Conservation (phyloP, 1,284 basidiomycete species). For the Rugosomyces carneus region DNA sequence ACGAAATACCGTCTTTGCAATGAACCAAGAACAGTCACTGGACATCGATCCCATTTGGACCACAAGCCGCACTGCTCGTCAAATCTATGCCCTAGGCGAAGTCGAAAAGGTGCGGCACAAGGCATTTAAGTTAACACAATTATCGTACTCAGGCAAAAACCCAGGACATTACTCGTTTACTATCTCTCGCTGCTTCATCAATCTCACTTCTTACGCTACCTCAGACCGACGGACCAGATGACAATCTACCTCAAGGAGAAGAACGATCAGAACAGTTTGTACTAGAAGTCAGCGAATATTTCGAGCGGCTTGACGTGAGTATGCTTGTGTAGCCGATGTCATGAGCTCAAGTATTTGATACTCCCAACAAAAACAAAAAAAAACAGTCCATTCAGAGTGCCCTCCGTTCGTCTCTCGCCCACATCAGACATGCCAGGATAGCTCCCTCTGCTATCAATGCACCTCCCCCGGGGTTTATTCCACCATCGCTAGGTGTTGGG, state of each 20-base stretch:
- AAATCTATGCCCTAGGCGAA: slow-evolving; percentile 74
- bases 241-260: slow-evolving; percentile 66
- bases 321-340: too few relatives aligned
- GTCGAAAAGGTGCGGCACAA: slow-evolving; percentile 64
- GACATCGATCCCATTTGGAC: slow-evolving; percentile 72
- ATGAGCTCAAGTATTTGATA: too few relatives aligned
- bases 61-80: slow-evolving; percentile 72
- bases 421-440: slow-evolving; percentile 76
- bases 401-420: slow-evolving; percentile 71
- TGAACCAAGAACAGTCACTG: slow-evolving; percentile 22
- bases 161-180: slow-evolving; percentile 69
- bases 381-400: slow-evolving; percentile 62
- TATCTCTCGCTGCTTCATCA: slow-evolving; percentile 68
- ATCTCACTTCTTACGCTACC: slow-evolving; percentile 72
- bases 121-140: background rate
- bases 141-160: slow-evolving; percentile 2
- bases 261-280: slow-evolving; percentile 81
- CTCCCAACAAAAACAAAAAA: too few relatives aligned
- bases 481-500: slow-evolving; percentile 71
- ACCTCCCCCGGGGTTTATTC: slow-evolving; percentile 63
- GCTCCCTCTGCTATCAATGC: slow-evolving; percentile 77
- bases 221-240: slow-evolving; percentile 63
- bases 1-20: slow-evolving; percentile 4
- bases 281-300: slow-evolving; percentile 76
- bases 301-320: slow-evolving; percentile 72